phyloP scores from a whole-genome alignment of 345 rosid species.

The Sonneratia caseolaris region DNA sequence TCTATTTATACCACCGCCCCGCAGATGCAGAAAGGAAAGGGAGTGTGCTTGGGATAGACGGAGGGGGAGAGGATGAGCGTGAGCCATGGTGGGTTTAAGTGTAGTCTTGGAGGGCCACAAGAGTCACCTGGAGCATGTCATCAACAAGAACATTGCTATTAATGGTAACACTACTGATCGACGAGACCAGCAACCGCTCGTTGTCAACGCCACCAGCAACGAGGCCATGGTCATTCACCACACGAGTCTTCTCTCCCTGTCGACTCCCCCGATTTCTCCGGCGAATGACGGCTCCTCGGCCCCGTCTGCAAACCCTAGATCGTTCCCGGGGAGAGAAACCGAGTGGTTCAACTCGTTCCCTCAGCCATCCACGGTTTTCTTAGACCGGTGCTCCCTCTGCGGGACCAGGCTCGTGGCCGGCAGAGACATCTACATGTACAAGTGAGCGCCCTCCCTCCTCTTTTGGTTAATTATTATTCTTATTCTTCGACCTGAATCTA shows the following conservation, averaged over 20 bases:
- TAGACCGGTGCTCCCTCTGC: constrained; percentile 49
- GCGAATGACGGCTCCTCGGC: neutral
- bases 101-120: neutral
- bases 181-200: neutral
- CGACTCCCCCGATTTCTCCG: neutral
- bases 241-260: neutral
- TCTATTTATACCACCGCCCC: neutral
- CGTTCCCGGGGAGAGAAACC: neutral
- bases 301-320: neutral
- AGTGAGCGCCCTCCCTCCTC: constrained; percentile 17
- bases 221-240: neutral
- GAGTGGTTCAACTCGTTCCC: neutral
- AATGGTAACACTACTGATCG: neutral
- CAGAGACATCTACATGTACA: constrained; percentile 82
- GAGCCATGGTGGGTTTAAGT: constrained; percentile 5
- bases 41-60: neutral
- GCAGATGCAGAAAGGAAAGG: neutral
- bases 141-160: neutral
- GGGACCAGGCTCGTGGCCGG: constrained; percentile 32
- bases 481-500: no score
- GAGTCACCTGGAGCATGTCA: neutral
- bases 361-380: constrained; percentile 30
- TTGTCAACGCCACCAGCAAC: neutral
- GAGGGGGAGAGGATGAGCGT: neutral
- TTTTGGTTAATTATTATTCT: neutral